Conservation (phyloP, 2,329 filamentous ascomycete genomes). For the Chaetomium sp. region DNA sequence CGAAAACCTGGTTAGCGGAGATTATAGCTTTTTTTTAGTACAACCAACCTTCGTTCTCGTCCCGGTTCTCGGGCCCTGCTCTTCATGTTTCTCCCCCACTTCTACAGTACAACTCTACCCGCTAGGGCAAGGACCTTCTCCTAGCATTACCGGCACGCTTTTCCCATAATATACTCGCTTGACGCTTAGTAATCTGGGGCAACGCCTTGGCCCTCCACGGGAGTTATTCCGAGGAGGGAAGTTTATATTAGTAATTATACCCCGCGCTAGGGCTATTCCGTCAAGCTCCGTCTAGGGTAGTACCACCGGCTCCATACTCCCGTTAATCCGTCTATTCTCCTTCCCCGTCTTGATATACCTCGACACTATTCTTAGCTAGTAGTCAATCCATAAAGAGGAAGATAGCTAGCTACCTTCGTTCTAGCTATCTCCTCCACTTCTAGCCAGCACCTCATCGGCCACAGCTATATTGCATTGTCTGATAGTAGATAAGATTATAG, state of each 20-base stretch:
- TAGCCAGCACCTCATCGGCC: conserved; percentile 27
- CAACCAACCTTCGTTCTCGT: neutral
- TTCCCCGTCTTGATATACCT: neutral
- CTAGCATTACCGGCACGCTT: neutral
- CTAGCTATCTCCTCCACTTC: neutral
- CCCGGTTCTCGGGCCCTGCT: conserved; percentile 1
- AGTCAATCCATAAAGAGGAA: neutral
- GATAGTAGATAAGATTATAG: conserved; percentile 12
- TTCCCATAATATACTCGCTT: neutral
- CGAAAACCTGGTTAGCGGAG: conserved; percentile 35
- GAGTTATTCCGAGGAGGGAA: neutral
- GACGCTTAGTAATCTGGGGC: conserved; percentile 16
- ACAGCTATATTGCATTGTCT: conserved; percentile 16
- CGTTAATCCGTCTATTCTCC: neutral
- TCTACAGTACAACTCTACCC: neutral
- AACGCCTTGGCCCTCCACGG: conserved; percentile 20
- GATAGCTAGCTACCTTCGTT: neutral
- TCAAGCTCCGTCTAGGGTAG: neutral
- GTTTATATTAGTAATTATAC: neutral
- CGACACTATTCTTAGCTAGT: neutral
- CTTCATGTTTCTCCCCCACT: neutral
- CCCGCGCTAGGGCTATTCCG: neutral
- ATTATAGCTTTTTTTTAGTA: conserved; percentile 26
- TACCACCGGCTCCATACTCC: neutral
- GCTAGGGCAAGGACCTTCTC: neutral